These are phyloP conservation scores for Leishmania turanica DNA, from an alignment of 208 protist genomes.

Conservation along the genomic window DNA sequence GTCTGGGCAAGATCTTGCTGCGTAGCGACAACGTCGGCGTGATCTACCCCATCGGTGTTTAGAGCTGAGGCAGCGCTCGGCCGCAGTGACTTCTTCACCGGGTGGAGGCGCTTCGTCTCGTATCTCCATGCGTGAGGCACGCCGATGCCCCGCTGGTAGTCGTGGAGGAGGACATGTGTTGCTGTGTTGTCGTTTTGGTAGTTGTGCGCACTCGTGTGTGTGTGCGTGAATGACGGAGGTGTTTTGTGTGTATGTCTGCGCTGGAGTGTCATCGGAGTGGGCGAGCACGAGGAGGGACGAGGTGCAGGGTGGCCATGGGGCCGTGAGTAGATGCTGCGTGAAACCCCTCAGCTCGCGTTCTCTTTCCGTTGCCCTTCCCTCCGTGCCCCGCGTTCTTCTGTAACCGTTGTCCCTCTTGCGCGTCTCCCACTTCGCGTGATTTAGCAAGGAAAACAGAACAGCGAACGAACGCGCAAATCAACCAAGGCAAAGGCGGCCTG, in stretches of 20 bases:
- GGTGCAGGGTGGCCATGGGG: background rate
- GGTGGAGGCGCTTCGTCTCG: background rate
- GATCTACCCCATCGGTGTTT: slow-evolving; percentile 88
- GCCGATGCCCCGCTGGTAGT: background rate
- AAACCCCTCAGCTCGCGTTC: background rate
- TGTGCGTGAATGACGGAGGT: background rate
- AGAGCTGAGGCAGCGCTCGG: slow-evolving; percentile 11
- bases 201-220: background rate
- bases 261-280: background rate
- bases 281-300: background rate
- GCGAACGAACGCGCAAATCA: background rate
- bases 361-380: background rate
- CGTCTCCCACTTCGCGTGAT: background rate
- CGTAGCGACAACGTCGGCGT: slow-evolving; percentile 93
- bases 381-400: background rate
- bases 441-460: background rate
- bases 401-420: background rate
- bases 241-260: background rate
- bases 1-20: slow-evolving; percentile 89
- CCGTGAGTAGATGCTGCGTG: background rate
- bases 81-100: background rate
- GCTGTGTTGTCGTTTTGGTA: background rate
- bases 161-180: background rate
- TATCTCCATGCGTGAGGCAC: background rate
- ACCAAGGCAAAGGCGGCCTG: background rate